Evolutionary conservation across 2,329 filamentous ascomycete genomes (phyloP).

Genomic region (Cercospora sojina): DNA sequence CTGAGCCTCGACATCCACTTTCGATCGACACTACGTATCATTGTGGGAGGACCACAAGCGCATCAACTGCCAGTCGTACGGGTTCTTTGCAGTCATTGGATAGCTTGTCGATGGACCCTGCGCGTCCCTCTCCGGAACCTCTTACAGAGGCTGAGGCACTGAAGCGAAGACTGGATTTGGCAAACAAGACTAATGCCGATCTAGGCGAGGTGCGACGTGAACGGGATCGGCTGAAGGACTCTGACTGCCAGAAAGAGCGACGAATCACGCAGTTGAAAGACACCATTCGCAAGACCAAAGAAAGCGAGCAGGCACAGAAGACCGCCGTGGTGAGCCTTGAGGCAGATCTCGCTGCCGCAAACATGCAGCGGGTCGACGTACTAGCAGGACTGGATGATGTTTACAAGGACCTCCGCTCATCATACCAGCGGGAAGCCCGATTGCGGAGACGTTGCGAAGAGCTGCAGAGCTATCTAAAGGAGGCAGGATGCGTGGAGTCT

Average conservation of each 20-base stretch:
- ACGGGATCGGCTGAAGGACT: conserved; percentile 41
- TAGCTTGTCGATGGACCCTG: background rate
- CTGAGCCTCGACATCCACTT: background rate
- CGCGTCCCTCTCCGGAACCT: background rate
- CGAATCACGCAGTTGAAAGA: conserved; percentile 43
- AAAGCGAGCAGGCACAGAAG: conserved; percentile 39
- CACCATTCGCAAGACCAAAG: conserved; percentile 43
- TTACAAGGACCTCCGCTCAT: conserved; percentile 37
- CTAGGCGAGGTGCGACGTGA: conserved; percentile 40
- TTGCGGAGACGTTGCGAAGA: background rate
- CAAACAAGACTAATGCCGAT: conserved; percentile 22
- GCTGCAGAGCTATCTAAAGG: background rate
- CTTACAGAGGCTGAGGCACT: background rate
- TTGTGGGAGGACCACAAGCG: background rate
- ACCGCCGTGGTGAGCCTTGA: conserved; percentile 43
- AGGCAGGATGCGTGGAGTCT: background rate
- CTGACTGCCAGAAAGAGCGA: conserved; percentile 39
- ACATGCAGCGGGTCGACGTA: conserved; percentile 44
- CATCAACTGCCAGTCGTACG: background rate
- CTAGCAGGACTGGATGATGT: conserved; percentile 37
- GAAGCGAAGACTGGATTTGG: background rate
- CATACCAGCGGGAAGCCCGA: conserved; percentile 1
- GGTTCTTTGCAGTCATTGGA: background rate
- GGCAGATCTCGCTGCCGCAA: conserved; percentile 42
- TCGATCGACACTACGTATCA: background rate